Evolutionary conservation across 2,329 filamentous ascomycete genomes (phyloP).

Genomic region (Calonectria leucothoes): DNA sequence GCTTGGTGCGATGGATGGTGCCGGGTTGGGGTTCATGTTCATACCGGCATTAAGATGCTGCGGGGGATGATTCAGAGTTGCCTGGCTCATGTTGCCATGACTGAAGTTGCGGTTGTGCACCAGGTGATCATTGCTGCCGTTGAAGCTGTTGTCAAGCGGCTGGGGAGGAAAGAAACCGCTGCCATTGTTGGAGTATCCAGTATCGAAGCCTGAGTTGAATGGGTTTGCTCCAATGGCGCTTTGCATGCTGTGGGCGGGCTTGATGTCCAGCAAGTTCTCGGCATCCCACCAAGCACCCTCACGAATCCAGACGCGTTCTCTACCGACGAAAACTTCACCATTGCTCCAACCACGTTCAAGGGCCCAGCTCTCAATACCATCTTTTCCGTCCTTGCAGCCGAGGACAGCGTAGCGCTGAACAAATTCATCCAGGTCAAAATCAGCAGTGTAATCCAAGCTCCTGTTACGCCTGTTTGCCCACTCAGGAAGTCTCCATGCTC

Average conservation of each 20-base stretch:
- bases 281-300: conserved; percentile 98
- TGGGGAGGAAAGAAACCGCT: conserved; percentile 78
- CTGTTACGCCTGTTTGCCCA: conserved; percentile 96
- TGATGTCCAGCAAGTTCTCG: conserved; percentile 93
- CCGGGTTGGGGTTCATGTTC: conserved; percentile 42
- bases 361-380: conserved; percentile 94
- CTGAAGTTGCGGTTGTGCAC: conserved; percentile 69
- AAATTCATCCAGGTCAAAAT: conserved; percentile 96
- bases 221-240: conserved; percentile 58
- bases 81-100: conserved; percentile 67
- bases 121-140: conserved; percentile 79
- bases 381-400: conserved; percentile 89
- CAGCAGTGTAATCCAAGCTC: conserved; percentile 93
- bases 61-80: conserved; percentile 57
- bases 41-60: conserved; percentile 34
- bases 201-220: conserved; percentile 67
- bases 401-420: conserved; percentile 82
- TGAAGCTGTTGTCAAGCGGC: conserved; percentile 69
- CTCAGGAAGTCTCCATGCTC: conserved; percentile 92
- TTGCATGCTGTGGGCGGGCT: conserved; percentile 66
- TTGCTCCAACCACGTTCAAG: conserved; percentile 98
- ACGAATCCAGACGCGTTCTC: conserved; percentile 94
- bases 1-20: conserved; percentile 71
- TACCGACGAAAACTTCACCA: conserved; percentile 91
- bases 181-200: conserved; percentile 74